phyloP scores from a whole-genome alignment of 352 stramenopile genomes.

The Saprolegnia parasitica region DNA sequence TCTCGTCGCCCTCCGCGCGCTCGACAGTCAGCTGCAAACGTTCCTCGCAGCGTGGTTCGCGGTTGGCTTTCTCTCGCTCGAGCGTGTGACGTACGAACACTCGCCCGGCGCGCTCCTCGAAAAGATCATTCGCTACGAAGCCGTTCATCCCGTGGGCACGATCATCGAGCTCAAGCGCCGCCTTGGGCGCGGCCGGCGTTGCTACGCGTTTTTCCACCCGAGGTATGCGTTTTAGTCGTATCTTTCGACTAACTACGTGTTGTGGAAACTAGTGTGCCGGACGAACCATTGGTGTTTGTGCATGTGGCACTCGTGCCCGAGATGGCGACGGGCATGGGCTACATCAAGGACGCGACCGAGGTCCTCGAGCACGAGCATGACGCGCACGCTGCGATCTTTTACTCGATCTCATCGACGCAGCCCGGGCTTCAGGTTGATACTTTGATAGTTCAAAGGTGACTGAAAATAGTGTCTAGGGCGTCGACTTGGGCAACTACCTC shows the following conservation, averaged over 20 bases:
- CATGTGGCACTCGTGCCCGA: constrained; percentile 90
- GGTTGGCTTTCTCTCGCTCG: constrained; percentile 86
- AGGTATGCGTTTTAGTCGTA: constrained; percentile 36
- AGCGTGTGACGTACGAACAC: constrained; percentile 91
- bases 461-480: constrained; percentile 43
- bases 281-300: constrained; percentile 93
- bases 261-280: constrained; percentile 49
- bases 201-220: constrained; percentile 94
- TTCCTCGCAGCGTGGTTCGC: constrained; percentile 91
- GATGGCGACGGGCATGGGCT: constrained; percentile 87
- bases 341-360: constrained; percentile 81
- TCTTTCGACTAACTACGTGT: not conserved
- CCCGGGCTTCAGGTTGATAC: constrained; percentile 69
- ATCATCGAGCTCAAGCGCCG: constrained; percentile 91
- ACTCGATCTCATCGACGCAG: constrained; percentile 94
- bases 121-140: constrained; percentile 94
- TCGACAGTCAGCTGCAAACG: constrained; percentile 72
- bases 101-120: constrained; percentile 91
- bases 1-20: constrained; percentile 48
- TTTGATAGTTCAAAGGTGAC: not conserved
- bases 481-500: constrained; percentile 94
- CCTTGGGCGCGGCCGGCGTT: constrained; percentile 77
- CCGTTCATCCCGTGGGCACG: constrained; percentile 90
- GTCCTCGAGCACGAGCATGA: constrained; percentile 52
- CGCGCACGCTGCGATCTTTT: constrained; percentile 88